phyloP scores from a whole-genome alignment of 345 rosid species.

The Dovyalis caffra region DNA sequence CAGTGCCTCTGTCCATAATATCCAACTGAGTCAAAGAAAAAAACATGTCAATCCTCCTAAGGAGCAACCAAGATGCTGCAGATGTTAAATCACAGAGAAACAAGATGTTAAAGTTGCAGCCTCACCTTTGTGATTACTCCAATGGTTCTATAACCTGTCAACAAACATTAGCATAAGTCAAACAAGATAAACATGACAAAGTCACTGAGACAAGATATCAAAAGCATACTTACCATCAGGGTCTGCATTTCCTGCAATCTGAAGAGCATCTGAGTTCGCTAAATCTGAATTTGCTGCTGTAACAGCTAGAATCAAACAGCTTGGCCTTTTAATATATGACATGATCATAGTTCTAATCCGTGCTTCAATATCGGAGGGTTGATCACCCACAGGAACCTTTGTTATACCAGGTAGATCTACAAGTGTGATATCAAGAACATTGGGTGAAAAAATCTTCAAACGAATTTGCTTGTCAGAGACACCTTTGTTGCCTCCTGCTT shows the following conservation, averaged over 20 bases:
- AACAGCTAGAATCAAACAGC: constrained; percentile 86
- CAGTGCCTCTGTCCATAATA: constrained; percentile 99
- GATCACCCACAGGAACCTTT: constrained; percentile 96
- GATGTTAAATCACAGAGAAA: background rate
- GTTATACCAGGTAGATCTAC: constrained; percentile 98
- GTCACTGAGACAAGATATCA: background rate
- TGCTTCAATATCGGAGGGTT: constrained; percentile 91
- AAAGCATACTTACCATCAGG: constrained; percentile 65
- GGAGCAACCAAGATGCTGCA: background rate
- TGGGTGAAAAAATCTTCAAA: constrained; percentile 83
- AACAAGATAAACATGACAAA: constrained; percentile 4
- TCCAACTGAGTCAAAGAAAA: constrained; percentile 61
- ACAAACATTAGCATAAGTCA: constrained; percentile 14
- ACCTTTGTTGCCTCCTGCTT: constrained; percentile 89
- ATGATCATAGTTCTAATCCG: constrained; percentile 94
- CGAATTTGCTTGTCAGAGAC: constrained; percentile 89
- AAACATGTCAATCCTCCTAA: constrained; percentile 5
- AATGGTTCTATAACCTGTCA: constrained; percentile 77
- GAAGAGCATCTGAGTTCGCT: constrained; percentile 95
- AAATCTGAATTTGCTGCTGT: constrained; percentile 92
- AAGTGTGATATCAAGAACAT: constrained; percentile 87
- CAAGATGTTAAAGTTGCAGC: background rate
- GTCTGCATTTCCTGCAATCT: constrained; percentile 89
- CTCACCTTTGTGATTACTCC: constrained; percentile 89
- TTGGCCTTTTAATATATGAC: constrained; percentile 83